Evolutionary conservation across 176 grass and related monocot genomes (phyloP).

Genomic region (Carex cristatella): DNA sequence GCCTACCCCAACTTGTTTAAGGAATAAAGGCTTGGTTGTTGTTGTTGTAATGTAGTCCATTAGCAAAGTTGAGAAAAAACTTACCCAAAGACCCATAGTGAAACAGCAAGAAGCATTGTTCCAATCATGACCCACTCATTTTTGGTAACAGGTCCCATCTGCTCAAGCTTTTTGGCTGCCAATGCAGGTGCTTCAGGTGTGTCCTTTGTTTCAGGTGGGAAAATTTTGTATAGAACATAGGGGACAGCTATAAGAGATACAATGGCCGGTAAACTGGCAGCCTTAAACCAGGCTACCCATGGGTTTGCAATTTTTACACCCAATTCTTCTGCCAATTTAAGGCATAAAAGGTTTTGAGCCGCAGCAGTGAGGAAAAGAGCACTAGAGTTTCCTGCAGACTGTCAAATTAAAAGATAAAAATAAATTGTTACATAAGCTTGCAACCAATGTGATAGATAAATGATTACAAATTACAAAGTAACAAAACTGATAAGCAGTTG

Average conservation of each 20-base stretch:
- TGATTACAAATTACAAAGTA: background rate
- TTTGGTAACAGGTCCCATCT: constrained; percentile 84
- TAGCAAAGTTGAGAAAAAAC: constrained; percentile 6
- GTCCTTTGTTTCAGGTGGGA: constrained; percentile 92
- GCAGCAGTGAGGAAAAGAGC: constrained; percentile 95
- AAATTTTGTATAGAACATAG: constrained; percentile 93
- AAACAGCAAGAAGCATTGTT: constrained; percentile 95
- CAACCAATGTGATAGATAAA: constrained; percentile 18
- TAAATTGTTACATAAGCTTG: background rate
- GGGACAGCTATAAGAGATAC: constrained; percentile 68
- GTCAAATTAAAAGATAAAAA: constrained; percentile 24
- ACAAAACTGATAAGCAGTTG: background rate
- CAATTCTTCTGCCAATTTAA: constrained; percentile 89
- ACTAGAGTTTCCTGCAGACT: constrained; percentile 83
- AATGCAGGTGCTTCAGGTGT: constrained; percentile 90
- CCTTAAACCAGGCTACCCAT: constrained; percentile 88
- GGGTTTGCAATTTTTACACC: constrained; percentile 80
- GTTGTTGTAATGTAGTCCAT: background rate
- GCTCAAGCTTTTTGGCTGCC: constrained; percentile 66
- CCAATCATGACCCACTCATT: constrained; percentile 90
- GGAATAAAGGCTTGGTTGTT: too few relatives aligned
- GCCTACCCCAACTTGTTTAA: too few relatives aligned
- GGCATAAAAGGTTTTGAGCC: constrained; percentile 90
- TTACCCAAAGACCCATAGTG: constrained; percentile 95
- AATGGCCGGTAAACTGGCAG: constrained; percentile 75